Conservation (phyloP, 1,139 yeast species). For the Pneumocystis oryctolagi region DNA sequence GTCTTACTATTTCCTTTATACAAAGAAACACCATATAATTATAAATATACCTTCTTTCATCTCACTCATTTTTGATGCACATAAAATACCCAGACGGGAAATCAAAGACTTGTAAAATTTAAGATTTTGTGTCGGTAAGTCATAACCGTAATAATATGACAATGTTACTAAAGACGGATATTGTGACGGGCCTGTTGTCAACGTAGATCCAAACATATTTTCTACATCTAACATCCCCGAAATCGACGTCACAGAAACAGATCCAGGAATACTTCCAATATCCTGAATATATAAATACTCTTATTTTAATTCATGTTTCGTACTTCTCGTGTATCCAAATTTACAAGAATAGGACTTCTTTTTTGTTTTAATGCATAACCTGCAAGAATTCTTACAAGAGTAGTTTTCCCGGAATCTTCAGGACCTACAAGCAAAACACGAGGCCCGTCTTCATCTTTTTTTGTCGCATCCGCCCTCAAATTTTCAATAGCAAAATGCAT, state of each 20-base stretch:
- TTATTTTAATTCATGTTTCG: constrained; percentile 33
- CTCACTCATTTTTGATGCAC: constrained; percentile 46
- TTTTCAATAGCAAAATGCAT: constrained; percentile 66
- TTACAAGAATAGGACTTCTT: constrained; percentile 55
- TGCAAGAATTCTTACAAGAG: constrained; percentile 51
- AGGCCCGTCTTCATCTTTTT: constrained; percentile 30
- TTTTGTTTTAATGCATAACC: constrained; percentile 66
- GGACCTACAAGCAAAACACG: constrained; percentile 62
- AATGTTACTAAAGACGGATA: constrained; percentile 61
- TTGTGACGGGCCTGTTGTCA: constrained; percentile 81
- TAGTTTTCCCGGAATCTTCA: constrained; percentile 60
- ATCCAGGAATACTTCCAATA: constrained; percentile 43
- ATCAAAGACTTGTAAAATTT: constrained; percentile 45
- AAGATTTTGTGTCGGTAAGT: constrained; percentile 41
- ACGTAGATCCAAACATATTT: constrained; percentile 62
- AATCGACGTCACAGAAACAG: constrained; percentile 69
- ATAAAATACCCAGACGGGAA: constrained; percentile 44
- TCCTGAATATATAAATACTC: constrained; percentile 31
- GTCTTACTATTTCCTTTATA: constrained; percentile 24
- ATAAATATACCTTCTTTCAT: constrained; percentile 15
- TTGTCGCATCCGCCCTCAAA: constrained; percentile 29
- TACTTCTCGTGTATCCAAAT: constrained; percentile 57
- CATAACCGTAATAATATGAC: constrained; percentile 67
- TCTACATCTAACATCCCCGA: constrained; percentile 72
- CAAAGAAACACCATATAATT: not conserved